Evolutionary conservation across 1,284 basidiomycete species (phyloP), one percentile per base, ranked within the genome.

Genomic region (Trametes versicolor): DNA sequence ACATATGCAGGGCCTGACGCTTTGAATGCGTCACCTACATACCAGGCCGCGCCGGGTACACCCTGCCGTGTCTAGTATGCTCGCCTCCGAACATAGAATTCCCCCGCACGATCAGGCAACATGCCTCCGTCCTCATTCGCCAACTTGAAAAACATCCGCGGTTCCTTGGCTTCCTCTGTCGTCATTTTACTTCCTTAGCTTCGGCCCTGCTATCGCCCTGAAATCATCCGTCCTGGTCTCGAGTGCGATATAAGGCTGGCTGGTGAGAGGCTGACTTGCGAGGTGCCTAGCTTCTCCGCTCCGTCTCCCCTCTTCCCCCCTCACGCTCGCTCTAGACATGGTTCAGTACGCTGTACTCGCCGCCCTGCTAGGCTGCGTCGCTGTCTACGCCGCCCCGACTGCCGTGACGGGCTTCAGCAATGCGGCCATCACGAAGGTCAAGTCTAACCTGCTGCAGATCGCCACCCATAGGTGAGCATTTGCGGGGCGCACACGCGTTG

Each of bases 401-500:
- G 34, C 53, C 17, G 68, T 37, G 41, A 50, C 54, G 21, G 51
- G 72, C 27, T 67, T 75, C 50, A 63, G 68, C 52, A 57, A 66
- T 32, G 59, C 47, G 10, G 71, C 63, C 21, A 45, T 74, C 39
- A 50, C 55, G 10, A 69, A 70, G 55, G 74, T 75, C 37, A 65
- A 67, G 66, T 58, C 64, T 15, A 73, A 77, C 36, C 60, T 75
- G 64, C 53, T 71, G 29, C 57, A 70, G 27, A 76, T 76, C 29
- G 72, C 77, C 9, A 75, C 66, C 19, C 73, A 74, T 39, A 78
- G 77, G 77, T 78, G 15, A 32, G 48, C 48, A 21, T 19, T 0
- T 25, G 10, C 29, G 6, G 36, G 12, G 23, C 48, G 5, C 55
- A 12, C 36, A 39, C 32, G 1, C 10, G 9, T 4, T 1, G 27